phyloP scores from a whole-genome alignment of 2,329 filamentous ascomycete genomes.

The Ambrosiella beaveri region DNA sequence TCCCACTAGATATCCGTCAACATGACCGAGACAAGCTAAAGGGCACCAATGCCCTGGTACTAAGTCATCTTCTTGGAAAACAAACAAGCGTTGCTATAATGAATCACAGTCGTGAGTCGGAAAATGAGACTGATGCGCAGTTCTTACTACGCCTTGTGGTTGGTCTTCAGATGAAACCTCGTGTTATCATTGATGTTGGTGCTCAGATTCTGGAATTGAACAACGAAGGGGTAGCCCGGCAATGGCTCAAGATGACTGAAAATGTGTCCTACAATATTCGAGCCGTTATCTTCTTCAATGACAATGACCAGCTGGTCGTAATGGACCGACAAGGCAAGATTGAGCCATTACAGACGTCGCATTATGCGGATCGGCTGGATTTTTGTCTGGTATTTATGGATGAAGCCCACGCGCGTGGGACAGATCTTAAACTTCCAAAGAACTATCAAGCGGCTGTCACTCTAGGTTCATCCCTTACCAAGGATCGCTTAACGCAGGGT shows the following conservation, averaged over 20 bases:
- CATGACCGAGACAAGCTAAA: constrained; percentile 34
- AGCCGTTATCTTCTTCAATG: constrained; percentile 39
- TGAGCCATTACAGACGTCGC: constrained; percentile 38
- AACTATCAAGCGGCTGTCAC: constrained; percentile 49
- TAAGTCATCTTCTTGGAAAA: constrained; percentile 37
- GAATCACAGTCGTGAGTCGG: constrained; percentile 11
- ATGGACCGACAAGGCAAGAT: constrained; percentile 29
- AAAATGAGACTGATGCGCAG: constrained; percentile 20
- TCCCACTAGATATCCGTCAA: constrained; percentile 40
- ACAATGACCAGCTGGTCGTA: constrained; percentile 36
- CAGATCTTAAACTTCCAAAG: constrained; percentile 43
- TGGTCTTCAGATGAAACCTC: constrained; percentile 22
- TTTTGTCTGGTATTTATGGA: constrained; percentile 51
- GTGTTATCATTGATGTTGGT: constrained; percentile 54
- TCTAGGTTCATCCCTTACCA: constrained; percentile 45
- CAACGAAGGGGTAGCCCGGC: constrained; percentile 35
- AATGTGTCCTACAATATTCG: constrained; percentile 5
- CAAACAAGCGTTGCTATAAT: constrained; percentile 30
- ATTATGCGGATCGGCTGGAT: constrained; percentile 38
- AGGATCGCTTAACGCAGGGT: constrained; percentile 55
- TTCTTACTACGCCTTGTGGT: constrained; percentile 29
- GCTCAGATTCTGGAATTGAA: constrained; percentile 49
- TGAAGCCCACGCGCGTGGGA: constrained; percentile 53
- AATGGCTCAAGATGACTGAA: constrained; percentile 30
- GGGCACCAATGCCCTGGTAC: constrained; percentile 51